phyloP scores from a whole-genome alignment of 129 eudicot genomes.

The Calendula officinalis region DNA sequence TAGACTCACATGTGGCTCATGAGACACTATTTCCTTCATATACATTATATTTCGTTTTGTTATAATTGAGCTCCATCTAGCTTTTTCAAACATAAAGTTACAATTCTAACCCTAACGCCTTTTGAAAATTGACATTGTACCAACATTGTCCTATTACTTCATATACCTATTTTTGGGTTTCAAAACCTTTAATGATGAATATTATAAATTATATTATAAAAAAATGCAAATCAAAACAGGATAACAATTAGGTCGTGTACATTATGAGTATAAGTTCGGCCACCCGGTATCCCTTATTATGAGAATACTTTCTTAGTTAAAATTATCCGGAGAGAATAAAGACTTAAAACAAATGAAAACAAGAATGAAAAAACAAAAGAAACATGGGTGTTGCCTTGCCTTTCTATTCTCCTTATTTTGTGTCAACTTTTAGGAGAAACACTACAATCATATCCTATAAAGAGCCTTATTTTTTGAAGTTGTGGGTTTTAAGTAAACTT shows the following conservation, averaged over 20 bases:
- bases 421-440: slow-evolving; percentile 29
- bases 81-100: not conserved
- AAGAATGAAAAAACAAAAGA: slow-evolving; percentile 30
- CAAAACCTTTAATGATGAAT: no score
- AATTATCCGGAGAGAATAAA: no score
- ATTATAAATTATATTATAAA: no score
- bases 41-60: not conserved
- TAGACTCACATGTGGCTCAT: slow-evolving; percentile 3
- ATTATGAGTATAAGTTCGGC: no score
- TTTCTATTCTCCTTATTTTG: not conserved
- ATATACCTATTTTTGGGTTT: no score
- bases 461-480: slow-evolving; percentile 30
- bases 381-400: slow-evolving; percentile 13
- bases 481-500: slow-evolving; percentile 37
- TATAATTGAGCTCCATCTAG: slow-evolving; percentile 13
- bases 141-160: slow-evolving; percentile 13
- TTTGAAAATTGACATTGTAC: slow-evolving; percentile 5
- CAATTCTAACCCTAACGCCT: not conserved
- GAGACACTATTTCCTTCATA: not conserved
- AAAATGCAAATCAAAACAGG: no score
- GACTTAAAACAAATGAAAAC: slow-evolving; percentile 31
- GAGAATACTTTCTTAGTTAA: no score
- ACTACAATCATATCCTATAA: slow-evolving; percentile 9
- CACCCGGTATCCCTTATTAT: no score
- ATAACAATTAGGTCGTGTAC: no score